Conservation (phyloP, 2,329 filamentous ascomycete species). For the Mycocentrospora acerina region DNA sequence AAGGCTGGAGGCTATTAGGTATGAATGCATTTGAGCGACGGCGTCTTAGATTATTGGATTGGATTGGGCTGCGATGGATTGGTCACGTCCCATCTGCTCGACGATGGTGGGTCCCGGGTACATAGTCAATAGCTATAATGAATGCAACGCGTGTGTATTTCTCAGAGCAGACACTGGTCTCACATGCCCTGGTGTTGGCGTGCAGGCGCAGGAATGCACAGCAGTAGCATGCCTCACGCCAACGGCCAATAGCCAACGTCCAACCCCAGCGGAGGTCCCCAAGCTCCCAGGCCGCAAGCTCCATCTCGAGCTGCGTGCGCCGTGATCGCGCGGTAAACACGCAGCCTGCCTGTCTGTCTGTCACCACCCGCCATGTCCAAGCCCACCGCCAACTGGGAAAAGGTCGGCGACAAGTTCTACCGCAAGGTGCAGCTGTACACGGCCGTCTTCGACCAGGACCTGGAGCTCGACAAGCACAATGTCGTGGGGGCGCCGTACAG, state of each 20-base stretch:
- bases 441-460: constrained; percentile 85
- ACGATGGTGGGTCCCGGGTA: too few species aligned
- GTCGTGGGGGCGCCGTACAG: constrained; percentile 90
- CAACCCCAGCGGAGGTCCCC: too few species aligned
- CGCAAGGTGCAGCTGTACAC: constrained; percentile 93
- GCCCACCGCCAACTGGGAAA: constrained; percentile 90
- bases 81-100: too few species aligned
- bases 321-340: constrained; percentile 20
- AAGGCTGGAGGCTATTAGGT: constrained; percentile 10
- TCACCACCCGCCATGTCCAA: constrained; percentile 48
- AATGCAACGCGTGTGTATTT: background rate
- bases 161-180: too few species aligned
- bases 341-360: too few species aligned
- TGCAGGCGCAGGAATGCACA: too few species aligned
- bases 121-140: background rate
- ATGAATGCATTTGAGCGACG: constrained; percentile 37
- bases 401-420: constrained; percentile 90
- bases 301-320: constrained; percentile 13
- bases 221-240: too few species aligned
- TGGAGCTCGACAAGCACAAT: constrained; percentile 93
- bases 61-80: too few species aligned
- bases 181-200: too few species aligned
- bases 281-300: constrained; percentile 9
- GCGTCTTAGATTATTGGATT: too few species aligned
- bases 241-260: too few species aligned